phyloP scores from a whole-genome alignment of 2,329 filamentous ascomycete species.

The Verticillium zaregamsianum region DNA sequence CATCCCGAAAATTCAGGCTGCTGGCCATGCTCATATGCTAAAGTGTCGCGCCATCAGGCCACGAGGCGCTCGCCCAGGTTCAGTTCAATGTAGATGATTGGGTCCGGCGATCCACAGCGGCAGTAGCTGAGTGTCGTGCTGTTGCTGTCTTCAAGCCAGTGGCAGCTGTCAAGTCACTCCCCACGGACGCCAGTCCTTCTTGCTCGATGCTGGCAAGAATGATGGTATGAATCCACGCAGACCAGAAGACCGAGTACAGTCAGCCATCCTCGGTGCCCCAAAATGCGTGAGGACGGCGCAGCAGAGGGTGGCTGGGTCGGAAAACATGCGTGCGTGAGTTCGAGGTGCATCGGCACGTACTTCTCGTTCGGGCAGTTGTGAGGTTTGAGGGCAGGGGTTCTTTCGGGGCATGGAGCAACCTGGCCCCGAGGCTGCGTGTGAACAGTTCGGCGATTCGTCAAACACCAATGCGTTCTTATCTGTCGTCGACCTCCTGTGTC shows the following conservation, averaged over 20 bases:
- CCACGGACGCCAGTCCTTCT: too few relatives aligned
- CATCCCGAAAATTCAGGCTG: too few relatives aligned
- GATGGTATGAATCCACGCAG: background rate
- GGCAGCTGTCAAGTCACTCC: too few relatives aligned
- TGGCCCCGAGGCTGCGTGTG: background rate
- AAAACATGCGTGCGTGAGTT: background rate
- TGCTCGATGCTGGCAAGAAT: too few relatives aligned
- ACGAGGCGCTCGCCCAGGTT: too few relatives aligned
- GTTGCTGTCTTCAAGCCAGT: background rate
- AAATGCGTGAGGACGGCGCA: background rate
- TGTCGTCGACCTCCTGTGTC: background rate
- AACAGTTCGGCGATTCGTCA: background rate
- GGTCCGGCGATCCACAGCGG: too few relatives aligned
- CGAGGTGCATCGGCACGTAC: conserved; percentile 3
- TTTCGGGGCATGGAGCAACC: background rate
- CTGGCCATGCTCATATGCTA: too few relatives aligned
- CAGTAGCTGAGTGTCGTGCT: too few relatives aligned
- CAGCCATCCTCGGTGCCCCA: background rate
- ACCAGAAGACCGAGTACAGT: background rate
- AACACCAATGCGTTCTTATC: background rate
- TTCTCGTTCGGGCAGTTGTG: conserved; percentile 6
- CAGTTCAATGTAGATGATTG: too few relatives aligned
- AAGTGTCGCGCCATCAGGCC: too few relatives aligned
- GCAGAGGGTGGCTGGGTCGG: background rate
- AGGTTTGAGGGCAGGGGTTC: background rate